A percentile compares a stretch with the other conserved stretches of the same genome.
Conservation (phyloP, 352 stramenopile genomes). For the Pythium grandisporangium region DNA sequence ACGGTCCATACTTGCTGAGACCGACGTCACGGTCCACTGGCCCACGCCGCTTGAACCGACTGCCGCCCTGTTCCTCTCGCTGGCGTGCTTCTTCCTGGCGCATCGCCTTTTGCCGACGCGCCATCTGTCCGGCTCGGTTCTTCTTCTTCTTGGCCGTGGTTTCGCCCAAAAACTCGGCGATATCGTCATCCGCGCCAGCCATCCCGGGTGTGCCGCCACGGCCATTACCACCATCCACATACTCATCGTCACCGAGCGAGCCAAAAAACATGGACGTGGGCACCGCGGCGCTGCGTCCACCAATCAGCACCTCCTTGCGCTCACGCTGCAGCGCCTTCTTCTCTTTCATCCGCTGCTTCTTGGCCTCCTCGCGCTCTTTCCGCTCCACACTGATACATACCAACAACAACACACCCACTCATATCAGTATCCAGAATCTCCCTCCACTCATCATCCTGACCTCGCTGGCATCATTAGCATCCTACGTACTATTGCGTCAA, state of each 20-base stretch:
- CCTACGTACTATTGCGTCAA: conserved; percentile 27
- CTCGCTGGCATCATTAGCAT: background rate
- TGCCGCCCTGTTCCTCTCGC: conserved; percentile 30
- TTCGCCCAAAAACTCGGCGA: conserved; percentile 78
- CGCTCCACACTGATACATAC: conserved; percentile 36
- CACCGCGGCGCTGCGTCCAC: conserved; percentile 36
- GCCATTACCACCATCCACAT: conserved; percentile 12
- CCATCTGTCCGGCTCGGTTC: conserved; percentile 69
- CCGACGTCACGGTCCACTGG: conserved; percentile 2
- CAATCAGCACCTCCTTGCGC: conserved; percentile 44
- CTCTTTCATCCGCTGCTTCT: conserved; percentile 44
- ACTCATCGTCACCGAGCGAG: conserved; percentile 33
- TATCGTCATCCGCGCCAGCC: conserved; percentile 58
- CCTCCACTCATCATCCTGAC: too few species aligned
- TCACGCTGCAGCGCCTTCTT: conserved; percentile 55
- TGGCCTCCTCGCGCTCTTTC: conserved; percentile 41
- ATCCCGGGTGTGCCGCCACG: conserved; percentile 19
- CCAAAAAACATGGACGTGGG: conserved; percentile 70
- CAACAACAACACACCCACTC: background rate
- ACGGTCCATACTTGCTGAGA: conserved; percentile 56
- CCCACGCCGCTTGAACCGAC: conserved; percentile 29
- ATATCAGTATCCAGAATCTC: background rate
- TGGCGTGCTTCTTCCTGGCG: conserved; percentile 48
- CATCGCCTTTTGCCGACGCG: conserved; percentile 74
- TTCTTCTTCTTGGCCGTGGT: conserved; percentile 85